Evolutionary conservation across 2,329 filamentous ascomycete species (phyloP), one percentile per base, ranked within the genome.

Genomic region (Venturia nashicola): DNA sequence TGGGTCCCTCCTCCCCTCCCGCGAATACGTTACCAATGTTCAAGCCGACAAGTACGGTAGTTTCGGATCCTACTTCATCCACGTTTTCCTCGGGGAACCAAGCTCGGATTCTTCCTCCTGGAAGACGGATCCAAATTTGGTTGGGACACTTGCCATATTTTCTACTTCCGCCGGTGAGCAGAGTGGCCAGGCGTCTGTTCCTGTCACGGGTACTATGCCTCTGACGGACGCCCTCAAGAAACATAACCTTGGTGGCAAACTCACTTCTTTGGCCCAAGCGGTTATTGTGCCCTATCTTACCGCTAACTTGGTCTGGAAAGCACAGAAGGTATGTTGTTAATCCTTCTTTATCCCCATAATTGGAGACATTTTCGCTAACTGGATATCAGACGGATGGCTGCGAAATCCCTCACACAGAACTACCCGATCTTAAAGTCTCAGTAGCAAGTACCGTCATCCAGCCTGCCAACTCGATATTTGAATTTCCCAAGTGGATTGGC

Each of bases 11-110:
- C 7, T 44, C 18, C 27, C 62, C 4, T 36, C 2, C 68, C 65
- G 57, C 43, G 62, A 92, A 68, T 93, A 89, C 83, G 79, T 86
- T 32, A 84, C 83, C 68, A 89, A 88, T 69, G 80, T 92, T 55
- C 76, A 78, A 18, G 83, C 86, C 27, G 77, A 80, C 63, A 86
- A 85, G 66, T 81, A 83, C 65, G 83, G 83, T 2, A 73, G 88
- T 9, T 77, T 81, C 12, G 82, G 80, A 0, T 83, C 86, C 5
- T 64, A 87, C 69, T 79, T 78, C 63, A 77, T 93, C 23, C 83
- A 87, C 70, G 76, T 92, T 65, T 92, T 91, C 74, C 71, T 91
- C 1, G 88, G 86, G 0, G 71, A 78, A 2, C 75, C 78, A 1
- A 76, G 80, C 0, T 67, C 70, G 3, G 76, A 84, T 46, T 69